Conservation (phyloP, 306 rosid species). For the Castanea mollissima region DNA sequence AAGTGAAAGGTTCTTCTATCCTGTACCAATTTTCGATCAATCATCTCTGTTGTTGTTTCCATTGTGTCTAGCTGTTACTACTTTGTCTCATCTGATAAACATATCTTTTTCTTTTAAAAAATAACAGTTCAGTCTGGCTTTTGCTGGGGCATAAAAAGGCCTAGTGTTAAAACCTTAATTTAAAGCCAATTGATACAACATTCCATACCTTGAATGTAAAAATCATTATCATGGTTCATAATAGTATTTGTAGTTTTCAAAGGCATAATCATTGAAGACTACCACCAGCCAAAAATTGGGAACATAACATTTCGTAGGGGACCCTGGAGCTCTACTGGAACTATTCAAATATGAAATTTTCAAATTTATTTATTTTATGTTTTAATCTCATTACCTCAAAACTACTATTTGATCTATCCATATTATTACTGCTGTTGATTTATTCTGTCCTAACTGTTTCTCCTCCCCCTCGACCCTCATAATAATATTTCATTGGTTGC, state of each 20-base stretch:
- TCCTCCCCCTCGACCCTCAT: not conserved
- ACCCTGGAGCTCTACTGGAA: not conserved
- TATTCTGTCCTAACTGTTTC: too few species aligned
- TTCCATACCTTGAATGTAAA: not conserved
- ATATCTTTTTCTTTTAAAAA: not conserved
- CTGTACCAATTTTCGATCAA: not conserved
- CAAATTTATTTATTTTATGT: not conserved
- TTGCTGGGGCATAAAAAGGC: not conserved
- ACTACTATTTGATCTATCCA: not conserved
- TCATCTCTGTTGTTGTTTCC: not conserved
- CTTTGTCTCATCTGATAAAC: constrained; percentile 1
- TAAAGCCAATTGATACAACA: not conserved
- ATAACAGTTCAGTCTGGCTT: not conserved
- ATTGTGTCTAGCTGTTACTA: not conserved
- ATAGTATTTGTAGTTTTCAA: not conserved
- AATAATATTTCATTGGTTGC: constrained; percentile 12
- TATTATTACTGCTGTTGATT: not conserved
- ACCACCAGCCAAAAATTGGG: not conserved
- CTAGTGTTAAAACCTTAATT: not conserved
- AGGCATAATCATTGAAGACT: not conserved
- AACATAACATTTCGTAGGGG: not conserved
- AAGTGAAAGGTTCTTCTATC: not conserved
- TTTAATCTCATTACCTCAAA: not conserved
- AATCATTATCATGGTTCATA: not conserved
- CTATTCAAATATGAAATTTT: not conserved